phyloP scores from a whole-genome alignment of 129 eudicot species.

The Flaveria sonorensis region DNA sequence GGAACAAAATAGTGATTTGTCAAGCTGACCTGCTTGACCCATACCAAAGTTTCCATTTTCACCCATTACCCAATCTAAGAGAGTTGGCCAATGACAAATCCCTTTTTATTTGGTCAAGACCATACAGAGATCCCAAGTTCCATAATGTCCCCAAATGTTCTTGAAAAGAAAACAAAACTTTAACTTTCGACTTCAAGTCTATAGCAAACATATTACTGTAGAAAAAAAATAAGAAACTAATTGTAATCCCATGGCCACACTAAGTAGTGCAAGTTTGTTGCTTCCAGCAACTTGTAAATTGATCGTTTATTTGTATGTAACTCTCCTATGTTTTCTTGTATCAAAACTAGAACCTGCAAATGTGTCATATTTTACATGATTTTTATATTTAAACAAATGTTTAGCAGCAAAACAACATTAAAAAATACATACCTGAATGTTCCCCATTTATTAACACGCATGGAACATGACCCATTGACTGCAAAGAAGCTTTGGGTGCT shows the following conservation, averaged over 20 bases:
- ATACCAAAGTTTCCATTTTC: too few relatives aligned
- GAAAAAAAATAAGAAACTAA: too few relatives aligned
- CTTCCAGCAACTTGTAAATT: conserved; percentile 65
- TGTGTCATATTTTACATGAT: conserved; percentile 1
- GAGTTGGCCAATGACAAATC: conserved; percentile 80
- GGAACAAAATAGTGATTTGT: too few relatives aligned
- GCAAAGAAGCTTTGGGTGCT: too few relatives aligned
- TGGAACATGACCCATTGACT: background rate
- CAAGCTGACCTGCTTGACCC: background rate
- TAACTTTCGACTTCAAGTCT: background rate
- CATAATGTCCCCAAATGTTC: conserved; percentile 93
- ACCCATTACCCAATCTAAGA: too few relatives aligned
- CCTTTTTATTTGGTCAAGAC: conserved; percentile 71
- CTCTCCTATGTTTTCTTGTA: conserved; percentile 63
- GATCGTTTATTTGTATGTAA: conserved; percentile 54
- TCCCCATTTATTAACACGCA: conserved; percentile 86
- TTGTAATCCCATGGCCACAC: too few relatives aligned
- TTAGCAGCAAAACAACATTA: conserved; percentile 9
- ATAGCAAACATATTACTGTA: conserved; percentile 7
- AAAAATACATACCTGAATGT: conserved; percentile 60
- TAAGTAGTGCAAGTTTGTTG: too few relatives aligned
- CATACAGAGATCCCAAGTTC: conserved; percentile 74
- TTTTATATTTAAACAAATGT: background rate
- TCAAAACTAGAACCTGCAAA: conserved; percentile 79
- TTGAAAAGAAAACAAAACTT: conserved; percentile 26